Evolutionary conservation across 2,329 filamentous ascomycete species (phyloP).

Genomic region (Corinectria fuckeliana): DNA sequence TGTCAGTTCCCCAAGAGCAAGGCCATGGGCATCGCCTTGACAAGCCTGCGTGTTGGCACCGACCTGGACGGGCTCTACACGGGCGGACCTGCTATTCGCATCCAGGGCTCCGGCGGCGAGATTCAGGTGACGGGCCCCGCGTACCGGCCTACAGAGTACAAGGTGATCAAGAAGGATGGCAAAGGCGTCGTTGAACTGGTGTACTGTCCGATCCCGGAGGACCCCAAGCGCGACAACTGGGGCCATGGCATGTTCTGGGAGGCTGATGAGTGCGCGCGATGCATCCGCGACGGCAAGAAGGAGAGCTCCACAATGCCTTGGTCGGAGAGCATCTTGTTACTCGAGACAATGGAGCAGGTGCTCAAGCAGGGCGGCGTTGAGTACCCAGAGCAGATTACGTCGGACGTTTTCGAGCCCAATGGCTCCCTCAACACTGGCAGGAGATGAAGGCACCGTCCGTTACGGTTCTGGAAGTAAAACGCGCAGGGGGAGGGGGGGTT

Average conservation of each 20-base stretch:
- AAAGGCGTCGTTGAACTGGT: slow-evolving; percentile 57
- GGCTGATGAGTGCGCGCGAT: slow-evolving; percentile 79
- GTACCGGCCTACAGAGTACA: slow-evolving; percentile 71
- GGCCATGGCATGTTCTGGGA: slow-evolving; percentile 92
- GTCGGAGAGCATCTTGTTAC: slow-evolving; percentile 82
- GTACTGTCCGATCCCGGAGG: slow-evolving; percentile 60
- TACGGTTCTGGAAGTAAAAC: background rate
- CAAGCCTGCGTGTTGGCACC: slow-evolving; percentile 66
- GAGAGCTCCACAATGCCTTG: slow-evolving; percentile 75
- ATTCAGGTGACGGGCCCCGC: slow-evolving; percentile 79
- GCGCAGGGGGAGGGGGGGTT: background rate
- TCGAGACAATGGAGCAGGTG: slow-evolving; percentile 72
- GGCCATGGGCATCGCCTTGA: slow-evolving; percentile 76
- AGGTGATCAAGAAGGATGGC: slow-evolving; percentile 62
- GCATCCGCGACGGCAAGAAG: slow-evolving; percentile 76
- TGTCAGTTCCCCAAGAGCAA: slow-evolving; percentile 74
- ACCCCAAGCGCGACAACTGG: slow-evolving; percentile 53
- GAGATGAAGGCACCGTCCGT: slow-evolving; percentile 30
- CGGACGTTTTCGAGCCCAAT: slow-evolving; percentile 63
- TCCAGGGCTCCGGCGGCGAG: slow-evolving; percentile 82
- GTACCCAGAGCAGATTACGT: slow-evolving; percentile 64
- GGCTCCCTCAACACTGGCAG: slow-evolving; percentile 67
- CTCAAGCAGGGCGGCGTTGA: slow-evolving; percentile 59
- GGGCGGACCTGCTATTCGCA: slow-evolving; percentile 72
- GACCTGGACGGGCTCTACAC: slow-evolving; percentile 67